Base-by-base conservation (phyloP, 2,329 filamentous ascomycete genomes). In the Pseudogymnoascus sp. region DNA sequence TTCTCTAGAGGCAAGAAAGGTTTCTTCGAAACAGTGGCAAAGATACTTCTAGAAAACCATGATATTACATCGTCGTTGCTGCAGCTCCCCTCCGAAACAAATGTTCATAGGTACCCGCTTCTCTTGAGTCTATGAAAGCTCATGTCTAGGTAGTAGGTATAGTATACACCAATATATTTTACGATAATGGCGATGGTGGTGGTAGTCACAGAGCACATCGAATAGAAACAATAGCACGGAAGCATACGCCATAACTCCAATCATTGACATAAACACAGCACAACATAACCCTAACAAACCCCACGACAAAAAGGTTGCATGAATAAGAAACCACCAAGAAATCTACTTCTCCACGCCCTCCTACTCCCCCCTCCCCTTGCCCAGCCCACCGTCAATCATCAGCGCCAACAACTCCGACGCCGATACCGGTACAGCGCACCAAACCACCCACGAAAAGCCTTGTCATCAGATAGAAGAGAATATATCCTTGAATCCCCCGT, bases 301-400 rank as follows among this genome's bases (percentile, higher is more conserved):
- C 25, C 25, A 19, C 4, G 25, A 19, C n/a, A 54, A 16, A 34
- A 31, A 54, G 16, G 48, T 28, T 19, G 14, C 25, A 34, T 54
- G 25, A 51, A 54, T 19, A 54, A 34, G 48, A 54, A 31, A 54
- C 48, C 25, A 54, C 8, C 48, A 34, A 31, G 4, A 54, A 31
- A 31, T 31, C 25, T 54, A 54, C 48, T 31, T 14, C 13, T 31
- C 37, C 51, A 60, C 61, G 31, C 36, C 21, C 11, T 41, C 60
- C 60, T n/a, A n/a, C 8, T 61, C 62, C 8, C 28, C 51, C 14
- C 25, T 61, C 6, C 60, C 57, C 57, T 51, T 41, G 48, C 4
- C 41, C 60, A 43, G 60, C 7, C 63, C 63, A 41, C 28, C 62
- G 7, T 61, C 62, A 37, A 54, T 64, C 60, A 57, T 39, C 34